Base-by-base conservation (phyloP, 2,329 filamentous ascomycete species). In the Xylariaceae sp. region DNA sequence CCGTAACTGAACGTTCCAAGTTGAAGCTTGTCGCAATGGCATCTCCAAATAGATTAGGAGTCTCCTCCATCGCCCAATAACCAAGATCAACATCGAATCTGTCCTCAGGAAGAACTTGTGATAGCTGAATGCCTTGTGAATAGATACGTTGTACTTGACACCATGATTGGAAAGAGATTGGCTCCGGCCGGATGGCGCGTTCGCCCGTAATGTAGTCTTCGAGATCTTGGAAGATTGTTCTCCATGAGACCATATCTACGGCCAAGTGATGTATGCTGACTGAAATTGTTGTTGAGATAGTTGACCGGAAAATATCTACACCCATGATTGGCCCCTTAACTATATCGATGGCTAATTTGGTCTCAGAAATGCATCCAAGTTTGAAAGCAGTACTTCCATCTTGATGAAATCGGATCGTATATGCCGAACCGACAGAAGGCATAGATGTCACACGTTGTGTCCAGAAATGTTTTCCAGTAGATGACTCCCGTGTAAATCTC, bases 81-180 rank as follows among this genome's bases (percentile, higher is more conserved):
- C 41, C 4, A 16, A 44, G 30, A 32, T 44, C 41, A 13, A 44
- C 18, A 16, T 44, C 27, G 16, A 44, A 30, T 10, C 10, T 18
- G 20, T 15, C 41, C 23, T 33, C 27, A 13, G 41, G 41, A 13
- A 49, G 29, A 20, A 49, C 36, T 5, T 18, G 46, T 20, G 46
- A 49, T 7, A 21, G 20, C 27, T 35, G 46, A 15, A 49, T 49
- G 21, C 29, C 21, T 11, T 42, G 37, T 26, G 46, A 36, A n/a
- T 49, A 42, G 4, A 49, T 41, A 18, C 26, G 20, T 16, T 49
- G 46, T 15, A 49, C 46, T 27, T 42, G 36, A n/a, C 36, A 49
- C 46, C 46, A 49, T 23, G 46, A 49, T 35, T 49, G 46, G 27
- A 49, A 49, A 4, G 46, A 49, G 11, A 49, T 35, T 35, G 36